Evolutionary conservation across 2,329 filamentous ascomycete species (phyloP), one percentile per base, ranked within the genome.

Genomic region (Aspergillus candidus): DNA sequence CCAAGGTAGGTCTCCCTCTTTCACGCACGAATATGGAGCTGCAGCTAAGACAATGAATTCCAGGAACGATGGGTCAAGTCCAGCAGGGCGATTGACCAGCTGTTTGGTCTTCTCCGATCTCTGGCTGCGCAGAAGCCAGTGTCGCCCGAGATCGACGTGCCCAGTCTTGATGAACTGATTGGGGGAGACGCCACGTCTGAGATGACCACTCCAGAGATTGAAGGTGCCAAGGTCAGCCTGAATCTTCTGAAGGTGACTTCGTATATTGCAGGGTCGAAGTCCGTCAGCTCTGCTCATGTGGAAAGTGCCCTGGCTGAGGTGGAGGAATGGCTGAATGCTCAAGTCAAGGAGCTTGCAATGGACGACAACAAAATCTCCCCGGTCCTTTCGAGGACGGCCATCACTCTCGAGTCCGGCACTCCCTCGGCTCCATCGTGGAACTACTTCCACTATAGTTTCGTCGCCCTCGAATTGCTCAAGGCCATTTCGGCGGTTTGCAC

Each of bases 381-480:
- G 3, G 33, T 61, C 15, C 47, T 62, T 11, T 49, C 44, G 11
- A 43, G 49, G 12, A 62, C 56, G 7, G 51, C 61, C 6, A 50
- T 66, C 12, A 52, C 44, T 12, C 46, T 66, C 11, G 39, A 48
- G 18, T 43, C 58, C 4, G 52, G 46, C 7, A 51, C 41, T 12
- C 60, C 59, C 15, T 55, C 51, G 17, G 61, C 59, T 4, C 68
- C 69, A 2, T 63, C 64, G 3, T 72, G 70, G 70, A 52, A 60
- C 44, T 70, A 66, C 45, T 55, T 72, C 38, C 70, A 73, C 48
- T 42, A 41, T 12, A 56, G 59, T 38, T 63, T 68, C 47, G 60
- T 59, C 11, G 52, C 65, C 12, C 59, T 73, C 13, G 70, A 73
- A 42, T 65, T 66, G 1, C 47, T 72, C 29, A 69, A 69, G 48